phyloP scores from a whole-genome alignment of 495 filamentous ascomycete genomes.

The Podospora comata region DNA sequence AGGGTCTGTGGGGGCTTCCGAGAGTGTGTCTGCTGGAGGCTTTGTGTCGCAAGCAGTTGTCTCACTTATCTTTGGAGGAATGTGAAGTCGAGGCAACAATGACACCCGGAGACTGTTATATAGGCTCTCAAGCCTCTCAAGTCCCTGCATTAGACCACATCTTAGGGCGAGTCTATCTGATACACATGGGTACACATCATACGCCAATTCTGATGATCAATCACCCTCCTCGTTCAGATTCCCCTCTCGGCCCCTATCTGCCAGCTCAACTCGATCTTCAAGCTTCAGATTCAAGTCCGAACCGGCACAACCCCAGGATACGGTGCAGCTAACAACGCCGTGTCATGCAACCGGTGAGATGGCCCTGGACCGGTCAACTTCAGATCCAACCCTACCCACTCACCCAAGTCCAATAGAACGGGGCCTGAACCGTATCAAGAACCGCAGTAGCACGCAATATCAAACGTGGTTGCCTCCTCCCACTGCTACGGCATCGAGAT shows the following conservation, averaged over 20 bases:
- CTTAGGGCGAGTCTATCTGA: not conserved
- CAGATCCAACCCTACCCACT: not conserved
- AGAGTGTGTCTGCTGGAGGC: too few relatives aligned
- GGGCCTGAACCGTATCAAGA: not conserved
- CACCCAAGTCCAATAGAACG: not conserved
- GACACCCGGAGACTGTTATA: not conserved
- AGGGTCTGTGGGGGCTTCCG: too few relatives aligned
- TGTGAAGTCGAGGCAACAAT: not conserved
- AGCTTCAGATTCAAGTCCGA: not conserved
- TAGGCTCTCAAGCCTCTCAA: not conserved
- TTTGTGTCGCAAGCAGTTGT: not conserved
- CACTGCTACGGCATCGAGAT: not conserved
- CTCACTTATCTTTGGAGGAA: not conserved
- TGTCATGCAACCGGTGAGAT: conserved; percentile 11
- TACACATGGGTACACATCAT: not conserved
- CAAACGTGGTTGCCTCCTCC: not conserved
- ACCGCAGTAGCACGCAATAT: not conserved
- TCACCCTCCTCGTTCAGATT: not conserved
- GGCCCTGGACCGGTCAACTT: not conserved
- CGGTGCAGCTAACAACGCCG: not conserved
- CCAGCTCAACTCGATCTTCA: not conserved
- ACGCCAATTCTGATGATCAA: not conserved
- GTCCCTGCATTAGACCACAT: not conserved
- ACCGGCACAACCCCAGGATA: not conserved
- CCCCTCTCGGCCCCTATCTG: not conserved